phyloP scores from a whole-genome alignment of 148 eudicot species.

The Chenopodium suecicum region DNA sequence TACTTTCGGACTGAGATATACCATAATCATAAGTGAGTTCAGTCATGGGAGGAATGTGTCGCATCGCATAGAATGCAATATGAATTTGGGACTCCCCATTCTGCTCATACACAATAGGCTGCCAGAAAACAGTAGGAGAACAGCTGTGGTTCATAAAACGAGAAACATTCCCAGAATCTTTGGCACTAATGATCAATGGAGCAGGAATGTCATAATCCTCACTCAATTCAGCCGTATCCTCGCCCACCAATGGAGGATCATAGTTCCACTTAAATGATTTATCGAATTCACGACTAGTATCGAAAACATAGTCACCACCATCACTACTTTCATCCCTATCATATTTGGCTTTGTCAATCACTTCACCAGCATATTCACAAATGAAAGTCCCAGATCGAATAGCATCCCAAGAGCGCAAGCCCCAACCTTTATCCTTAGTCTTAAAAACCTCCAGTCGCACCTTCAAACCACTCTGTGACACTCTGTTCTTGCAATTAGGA shows the following conservation, averaged over 20 bases:
- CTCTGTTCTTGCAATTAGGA: constrained; percentile 66
- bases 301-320: constrained; percentile 60
- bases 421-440: constrained; percentile 85
- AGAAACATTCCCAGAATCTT: constrained; percentile 74
- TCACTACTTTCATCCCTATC: constrained; percentile 46
- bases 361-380: constrained; percentile 83
- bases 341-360: constrained; percentile 48
- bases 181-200: constrained; percentile 72
- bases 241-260: constrained; percentile 44
- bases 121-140: constrained; percentile 88
- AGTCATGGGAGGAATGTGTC: constrained; percentile 84
- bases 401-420: constrained; percentile 82
- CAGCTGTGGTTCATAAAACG: constrained; percentile 97
- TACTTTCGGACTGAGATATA: constrained; percentile 41
- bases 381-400: constrained; percentile 69
- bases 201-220: constrained; percentile 47
- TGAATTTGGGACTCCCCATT: constrained; percentile 55
- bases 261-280: constrained; percentile 45
- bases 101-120: constrained; percentile 64
- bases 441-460: constrained; percentile 76
- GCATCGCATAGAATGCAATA: constrained; percentile 78
- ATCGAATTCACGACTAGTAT: constrained; percentile 63
- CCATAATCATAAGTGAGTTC: constrained; percentile 94
- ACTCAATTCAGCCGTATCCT: constrained; percentile 27
- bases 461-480: constrained; percentile 67